These are phyloP conservation scores for Tylopilus felleus DNA, from an alignment of 768 basidiomycete genomes.

Conservation along the genomic window DNA sequence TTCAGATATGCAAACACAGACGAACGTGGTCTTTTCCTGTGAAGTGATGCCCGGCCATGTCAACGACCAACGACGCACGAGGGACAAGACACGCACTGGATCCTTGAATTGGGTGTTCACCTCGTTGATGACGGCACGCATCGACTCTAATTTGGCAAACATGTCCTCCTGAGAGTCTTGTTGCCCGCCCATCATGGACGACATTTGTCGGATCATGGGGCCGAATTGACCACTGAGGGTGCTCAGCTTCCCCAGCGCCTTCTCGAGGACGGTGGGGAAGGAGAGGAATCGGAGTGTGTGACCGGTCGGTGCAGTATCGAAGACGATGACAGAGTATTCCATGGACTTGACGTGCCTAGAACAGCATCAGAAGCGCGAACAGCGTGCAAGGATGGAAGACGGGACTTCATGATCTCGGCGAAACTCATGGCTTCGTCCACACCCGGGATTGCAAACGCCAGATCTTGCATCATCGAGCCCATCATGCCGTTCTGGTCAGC, in stretches of 20 bases:
- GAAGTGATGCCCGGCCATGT: not conserved
- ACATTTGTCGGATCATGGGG: constrained; percentile 96
- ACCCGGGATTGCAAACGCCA: constrained; percentile 98
- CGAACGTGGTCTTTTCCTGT: constrained; percentile 97
- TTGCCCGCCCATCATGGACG: constrained; percentile 92
- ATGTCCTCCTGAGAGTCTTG: constrained; percentile 93
- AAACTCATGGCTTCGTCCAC: constrained; percentile 99
- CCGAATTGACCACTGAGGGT: constrained; percentile 93
- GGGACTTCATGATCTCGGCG: constrained; percentile 98
- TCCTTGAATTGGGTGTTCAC: constrained; percentile 99
- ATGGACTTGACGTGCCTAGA: constrained; percentile 97
- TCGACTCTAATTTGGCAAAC: constrained; percentile 96
- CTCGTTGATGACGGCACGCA: constrained; percentile 96
- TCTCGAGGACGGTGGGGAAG: constrained; percentile 98
- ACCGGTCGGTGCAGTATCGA: constrained; percentile 98
- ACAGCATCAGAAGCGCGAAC: not conserved
- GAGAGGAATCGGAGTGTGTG: constrained; percentile 98
- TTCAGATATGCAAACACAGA: constrained; percentile 98
- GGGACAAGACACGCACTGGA: constrained; percentile 55
- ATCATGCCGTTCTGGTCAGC: constrained; percentile 91
- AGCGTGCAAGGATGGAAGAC: not conserved
- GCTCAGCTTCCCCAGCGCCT: constrained; percentile 93
- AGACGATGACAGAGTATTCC: constrained; percentile 99
- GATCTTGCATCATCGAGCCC: constrained; percentile 99
- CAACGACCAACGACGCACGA: not conserved